Evolutionary conservation across 306 rosid species (phyloP).

Genomic region (Rosa rugosa): DNA sequence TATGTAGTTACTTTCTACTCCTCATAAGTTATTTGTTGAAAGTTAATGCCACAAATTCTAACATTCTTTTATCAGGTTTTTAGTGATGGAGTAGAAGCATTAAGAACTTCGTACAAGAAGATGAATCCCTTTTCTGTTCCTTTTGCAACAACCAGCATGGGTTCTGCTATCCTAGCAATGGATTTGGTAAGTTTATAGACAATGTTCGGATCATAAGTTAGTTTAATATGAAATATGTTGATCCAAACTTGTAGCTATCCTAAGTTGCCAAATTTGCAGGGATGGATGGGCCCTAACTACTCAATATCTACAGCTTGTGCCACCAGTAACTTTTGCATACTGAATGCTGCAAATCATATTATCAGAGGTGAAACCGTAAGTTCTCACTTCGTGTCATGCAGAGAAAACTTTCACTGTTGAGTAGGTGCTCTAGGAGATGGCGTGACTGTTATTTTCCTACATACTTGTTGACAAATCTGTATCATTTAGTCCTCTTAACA

Average conservation of each 20-base stretch:
- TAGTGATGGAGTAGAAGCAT: constrained; percentile 68
- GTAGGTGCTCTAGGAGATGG: background rate
- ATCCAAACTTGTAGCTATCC: background rate
- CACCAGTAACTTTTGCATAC: constrained; percentile 70
- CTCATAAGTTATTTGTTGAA: background rate
- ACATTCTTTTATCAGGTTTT: constrained; percentile 48
- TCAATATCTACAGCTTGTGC: constrained; percentile 86
- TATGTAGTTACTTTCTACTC: background rate
- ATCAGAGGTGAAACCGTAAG: constrained; percentile 78
- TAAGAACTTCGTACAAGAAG: constrained; percentile 73
- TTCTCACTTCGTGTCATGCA: background rate
- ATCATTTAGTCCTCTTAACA: background rate
- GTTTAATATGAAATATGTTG: background rate
- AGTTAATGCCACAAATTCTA: too few relatives aligned
- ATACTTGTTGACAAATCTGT: background rate
- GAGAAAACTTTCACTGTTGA: background rate
- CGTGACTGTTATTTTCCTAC: background rate
- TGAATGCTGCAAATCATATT: constrained; percentile 79
- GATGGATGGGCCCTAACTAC: constrained; percentile 97
- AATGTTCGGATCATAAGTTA: background rate
- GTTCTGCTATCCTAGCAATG: constrained; percentile 82
- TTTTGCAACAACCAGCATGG: constrained; percentile 82
- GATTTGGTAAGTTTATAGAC: constrained; percentile 56
- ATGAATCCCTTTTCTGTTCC: constrained; percentile 87
- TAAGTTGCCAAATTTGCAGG: constrained; percentile 37